phyloP scores from a whole-genome alignment of 495 filamentous ascomycete species.

The Podospora australis region DNA sequence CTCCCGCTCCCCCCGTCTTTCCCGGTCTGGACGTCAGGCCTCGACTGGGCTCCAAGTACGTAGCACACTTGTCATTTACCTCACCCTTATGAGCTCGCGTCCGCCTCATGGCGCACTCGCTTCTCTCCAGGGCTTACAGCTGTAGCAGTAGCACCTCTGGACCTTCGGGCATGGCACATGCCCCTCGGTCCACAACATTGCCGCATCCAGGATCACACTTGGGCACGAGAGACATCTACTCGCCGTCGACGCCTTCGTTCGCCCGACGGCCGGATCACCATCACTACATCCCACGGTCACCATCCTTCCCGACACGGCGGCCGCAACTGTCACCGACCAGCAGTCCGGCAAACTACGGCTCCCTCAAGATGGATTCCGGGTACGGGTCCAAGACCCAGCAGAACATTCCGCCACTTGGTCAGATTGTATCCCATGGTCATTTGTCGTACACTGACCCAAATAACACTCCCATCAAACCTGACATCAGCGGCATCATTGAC shows the following conservation, averaged over 20 bases:
- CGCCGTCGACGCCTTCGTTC: slow-evolving; percentile 40
- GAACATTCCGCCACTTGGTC: slow-evolving; percentile 53
- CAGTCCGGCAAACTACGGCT: slow-evolving; percentile 34
- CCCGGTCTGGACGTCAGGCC: slow-evolving; percentile 42
- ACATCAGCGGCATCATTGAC: slow-evolving; percentile 80
- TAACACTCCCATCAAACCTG: slow-evolving; percentile 52
- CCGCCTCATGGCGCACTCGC: slow-evolving; percentile 23
- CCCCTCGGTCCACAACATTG: slow-evolving; percentile 43
- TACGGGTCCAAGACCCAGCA: slow-evolving; percentile 35
- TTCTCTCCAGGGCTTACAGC: slow-evolving; percentile 33
- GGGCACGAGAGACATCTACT: slow-evolving; percentile 45
- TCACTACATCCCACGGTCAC: slow-evolving; percentile 42
- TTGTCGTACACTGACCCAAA: slow-evolving; percentile 55
- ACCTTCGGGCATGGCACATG: slow-evolving; percentile 48
- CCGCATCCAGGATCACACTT: slow-evolving; percentile 42
- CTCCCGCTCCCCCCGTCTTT: slow-evolving; percentile 36
- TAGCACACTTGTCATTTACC: slow-evolving; percentile 21
- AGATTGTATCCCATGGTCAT: slow-evolving; percentile 51
- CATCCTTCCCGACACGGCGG: slow-evolving; percentile 40
- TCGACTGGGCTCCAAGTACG: slow-evolving; percentile 47
- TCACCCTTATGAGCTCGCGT: slow-evolving; percentile 9
- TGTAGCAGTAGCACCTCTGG: slow-evolving; percentile 40
- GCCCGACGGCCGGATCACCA: slow-evolving; percentile 41
- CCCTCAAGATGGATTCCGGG: slow-evolving; percentile 42
- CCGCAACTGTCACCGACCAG: slow-evolving; percentile 47